phyloP scores from a whole-genome alignment of 208 protist genomes.

The Leishmania amazonensis region DNA sequence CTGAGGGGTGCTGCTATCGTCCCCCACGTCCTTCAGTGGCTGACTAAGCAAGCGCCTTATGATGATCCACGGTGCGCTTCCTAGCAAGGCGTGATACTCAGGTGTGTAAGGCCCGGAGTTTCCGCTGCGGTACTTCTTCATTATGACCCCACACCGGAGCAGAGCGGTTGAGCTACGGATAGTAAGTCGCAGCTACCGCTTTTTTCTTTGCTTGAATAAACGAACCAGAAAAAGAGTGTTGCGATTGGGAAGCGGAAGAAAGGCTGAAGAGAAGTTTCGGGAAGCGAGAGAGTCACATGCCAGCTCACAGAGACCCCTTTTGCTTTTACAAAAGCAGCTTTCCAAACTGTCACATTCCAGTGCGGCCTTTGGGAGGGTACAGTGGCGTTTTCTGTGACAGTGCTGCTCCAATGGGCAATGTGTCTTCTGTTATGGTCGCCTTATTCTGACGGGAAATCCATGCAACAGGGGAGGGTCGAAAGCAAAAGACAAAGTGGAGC shows the following conservation, averaged over 20 bases:
- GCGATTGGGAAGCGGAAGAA: background rate
- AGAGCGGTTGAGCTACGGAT: too few relatives aligned
- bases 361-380: background rate
- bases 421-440: background rate
- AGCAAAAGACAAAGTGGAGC: background rate
- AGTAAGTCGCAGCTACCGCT: background rate
- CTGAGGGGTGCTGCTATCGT: conserved; percentile 14
- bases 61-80: conserved; percentile 73
- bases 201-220: background rate
- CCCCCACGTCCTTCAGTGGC: background rate
- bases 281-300: background rate
- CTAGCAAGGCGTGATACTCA: conserved; percentile 76
- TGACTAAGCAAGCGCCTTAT: conserved; percentile 53
- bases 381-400: background rate
- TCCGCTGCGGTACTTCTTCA: conserved; percentile 56
- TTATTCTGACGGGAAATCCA: background rate
- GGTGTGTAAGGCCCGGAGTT: conserved; percentile 68
- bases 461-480: background rate
- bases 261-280: background rate
- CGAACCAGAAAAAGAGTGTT: background rate
- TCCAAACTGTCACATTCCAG: background rate
- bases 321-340: background rate
- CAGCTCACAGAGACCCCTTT: background rate
- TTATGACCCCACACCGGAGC: background rate
- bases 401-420: background rate